Conservation (phyloP, 2,329 filamentous ascomycete species). For the Botrytis aclada region DNA sequence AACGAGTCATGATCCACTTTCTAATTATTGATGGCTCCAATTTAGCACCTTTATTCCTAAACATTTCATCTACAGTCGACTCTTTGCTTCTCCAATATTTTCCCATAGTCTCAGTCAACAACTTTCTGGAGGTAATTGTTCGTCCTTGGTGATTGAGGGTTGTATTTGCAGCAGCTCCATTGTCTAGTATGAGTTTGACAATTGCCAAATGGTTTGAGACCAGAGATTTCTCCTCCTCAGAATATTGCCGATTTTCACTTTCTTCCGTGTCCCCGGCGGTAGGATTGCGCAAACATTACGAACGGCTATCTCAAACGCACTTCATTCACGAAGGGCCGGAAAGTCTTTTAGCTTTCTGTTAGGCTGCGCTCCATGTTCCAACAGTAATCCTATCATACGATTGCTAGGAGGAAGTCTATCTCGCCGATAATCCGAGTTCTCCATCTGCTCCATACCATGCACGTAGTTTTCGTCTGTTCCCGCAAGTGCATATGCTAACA, state of each 20-base stretch:
- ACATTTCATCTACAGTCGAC: not conserved
- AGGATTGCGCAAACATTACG: not conserved
- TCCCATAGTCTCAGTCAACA: not conserved
- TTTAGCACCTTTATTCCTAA: not conserved
- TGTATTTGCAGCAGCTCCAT: not conserved
- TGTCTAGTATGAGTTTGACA: not conserved
- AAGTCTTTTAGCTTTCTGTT: not conserved
- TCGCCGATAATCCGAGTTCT: not conserved
- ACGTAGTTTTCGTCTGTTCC: not conserved
- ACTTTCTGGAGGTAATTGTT: not conserved
- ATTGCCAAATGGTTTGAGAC: slow-evolving; percentile 1
- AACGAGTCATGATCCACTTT: not conserved
- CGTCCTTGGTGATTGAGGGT: not conserved
- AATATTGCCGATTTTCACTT: too few relatives aligned
- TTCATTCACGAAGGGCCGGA: not conserved
- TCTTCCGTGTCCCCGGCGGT: too few relatives aligned
- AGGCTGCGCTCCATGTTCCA: not conserved
- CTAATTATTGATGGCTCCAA: not conserved
- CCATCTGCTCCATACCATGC: not conserved
- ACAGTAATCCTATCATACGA: not conserved
- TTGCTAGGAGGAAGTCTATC: not conserved
- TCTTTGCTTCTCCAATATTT: not conserved
- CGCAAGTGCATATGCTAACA: not conserved
- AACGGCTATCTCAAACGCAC: not conserved
- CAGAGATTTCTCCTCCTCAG: not conserved